phyloP scores from a whole-genome alignment of 768 basidiomycete genomes.

The Nevesoporus exiguus region DNA sequence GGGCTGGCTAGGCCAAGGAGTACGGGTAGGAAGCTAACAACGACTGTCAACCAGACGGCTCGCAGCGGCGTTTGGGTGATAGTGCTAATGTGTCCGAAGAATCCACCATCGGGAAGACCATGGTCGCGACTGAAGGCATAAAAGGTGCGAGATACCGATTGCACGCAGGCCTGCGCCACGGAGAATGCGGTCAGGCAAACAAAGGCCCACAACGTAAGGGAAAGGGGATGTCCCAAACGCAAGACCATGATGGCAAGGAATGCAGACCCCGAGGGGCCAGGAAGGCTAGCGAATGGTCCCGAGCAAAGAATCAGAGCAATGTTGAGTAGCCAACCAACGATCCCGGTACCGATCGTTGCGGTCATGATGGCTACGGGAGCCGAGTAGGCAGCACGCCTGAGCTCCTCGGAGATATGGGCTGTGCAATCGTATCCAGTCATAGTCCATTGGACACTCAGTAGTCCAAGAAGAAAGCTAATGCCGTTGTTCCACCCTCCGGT shows the following conservation, averaged over 20 bases:
- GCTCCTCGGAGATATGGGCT: constrained; percentile 40
- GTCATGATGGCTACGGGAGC: constrained; percentile 44
- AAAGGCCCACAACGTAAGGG: constrained; percentile 54
- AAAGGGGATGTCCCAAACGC: constrained; percentile 48
- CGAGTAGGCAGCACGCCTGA: constrained; percentile 49
- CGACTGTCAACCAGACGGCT: constrained; percentile 51
- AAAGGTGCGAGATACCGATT: constrained; percentile 56
- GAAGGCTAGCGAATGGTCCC: constrained; percentile 45
- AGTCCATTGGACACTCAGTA: constrained; percentile 48
- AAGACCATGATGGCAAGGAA: constrained; percentile 56
- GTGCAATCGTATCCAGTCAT: constrained; percentile 36
- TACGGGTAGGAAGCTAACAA: constrained; percentile 41
- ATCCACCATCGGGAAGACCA: constrained; percentile 55
- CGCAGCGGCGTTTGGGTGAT: constrained; percentile 53
- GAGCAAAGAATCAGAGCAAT: constrained; percentile 60
- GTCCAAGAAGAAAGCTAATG: constrained; percentile 43
- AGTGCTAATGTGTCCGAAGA: constrained; percentile 47
- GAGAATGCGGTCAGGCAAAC: constrained; percentile 64
- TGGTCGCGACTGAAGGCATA: constrained; percentile 57
- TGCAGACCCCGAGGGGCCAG: constrained; percentile 51
- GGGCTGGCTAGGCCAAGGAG: constrained; percentile 51
- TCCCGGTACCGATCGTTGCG: constrained; percentile 43
- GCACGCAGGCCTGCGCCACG: constrained; percentile 47
- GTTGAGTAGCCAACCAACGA: constrained; percentile 65
- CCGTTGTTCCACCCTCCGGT: constrained; percentile 42